Evolutionary conservation across 331 rosid species (phyloP).

Genomic region (Cydonia oblonga): DNA sequence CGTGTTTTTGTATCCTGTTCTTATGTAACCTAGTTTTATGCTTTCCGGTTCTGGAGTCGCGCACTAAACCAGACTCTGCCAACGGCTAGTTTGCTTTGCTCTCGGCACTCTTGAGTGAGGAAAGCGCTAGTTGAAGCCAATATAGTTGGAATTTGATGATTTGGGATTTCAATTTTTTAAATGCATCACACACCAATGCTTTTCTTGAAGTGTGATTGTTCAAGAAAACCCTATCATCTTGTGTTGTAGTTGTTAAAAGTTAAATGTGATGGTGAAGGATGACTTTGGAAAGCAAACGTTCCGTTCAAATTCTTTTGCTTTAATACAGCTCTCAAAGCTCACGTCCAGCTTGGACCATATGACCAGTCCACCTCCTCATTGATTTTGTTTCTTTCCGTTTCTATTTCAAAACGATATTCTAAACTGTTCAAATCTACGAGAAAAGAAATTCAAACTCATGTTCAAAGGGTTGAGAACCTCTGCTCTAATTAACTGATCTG

Average conservation of each 20-base stretch:
- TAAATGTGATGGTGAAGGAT: slow-evolving; percentile 24
- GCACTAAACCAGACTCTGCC: background rate
- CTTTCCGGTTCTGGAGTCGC: background rate
- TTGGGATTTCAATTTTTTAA: background rate
- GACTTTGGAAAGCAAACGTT: slow-evolving; percentile 27
- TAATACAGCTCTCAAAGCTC: slow-evolving; percentile 15
- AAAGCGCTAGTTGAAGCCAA: background rate
- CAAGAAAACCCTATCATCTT: background rate
- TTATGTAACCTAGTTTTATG: background rate
- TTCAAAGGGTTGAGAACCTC: no score
- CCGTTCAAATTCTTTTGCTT: slow-evolving; percentile 34
- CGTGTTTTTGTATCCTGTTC: background rate
- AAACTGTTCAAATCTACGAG: background rate
- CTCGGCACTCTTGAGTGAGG: background rate
- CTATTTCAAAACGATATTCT: background rate
- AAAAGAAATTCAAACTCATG: background rate
- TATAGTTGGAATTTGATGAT: background rate
- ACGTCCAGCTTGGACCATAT: slow-evolving; percentile 23
- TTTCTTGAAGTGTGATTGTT: background rate
- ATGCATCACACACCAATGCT: background rate
- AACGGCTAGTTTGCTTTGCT: background rate
- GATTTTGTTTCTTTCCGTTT: background rate
- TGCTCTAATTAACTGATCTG: background rate
- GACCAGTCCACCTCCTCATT: slow-evolving; percentile 16
- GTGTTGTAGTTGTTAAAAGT: slow-evolving; percentile 21